Base-by-base conservation (phyloP, 805 yeast genomes). In the Zygoascus flipseniorum region DNA sequence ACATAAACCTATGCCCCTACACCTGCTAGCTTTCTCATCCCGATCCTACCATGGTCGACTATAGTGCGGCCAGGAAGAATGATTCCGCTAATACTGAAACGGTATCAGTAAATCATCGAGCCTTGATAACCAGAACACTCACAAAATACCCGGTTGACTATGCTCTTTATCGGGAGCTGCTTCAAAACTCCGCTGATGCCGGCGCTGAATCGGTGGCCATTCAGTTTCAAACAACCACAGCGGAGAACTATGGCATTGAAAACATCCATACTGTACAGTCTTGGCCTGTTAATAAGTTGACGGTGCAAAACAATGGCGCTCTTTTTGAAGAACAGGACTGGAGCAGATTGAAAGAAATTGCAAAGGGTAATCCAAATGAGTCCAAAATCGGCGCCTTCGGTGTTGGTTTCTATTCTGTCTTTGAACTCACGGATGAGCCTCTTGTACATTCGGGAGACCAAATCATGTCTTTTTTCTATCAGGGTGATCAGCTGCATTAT, bases 361-460 rank as follows among this genome's bases (percentile, higher is more conserved):
- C 75, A 5, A 66, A 69, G 46, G 75, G 75, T 1, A 71, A 71
- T 56, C 75, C 75, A 6, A 72, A 71, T 48, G 75, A 72, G 52
- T 54, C 70, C 14, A 71, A 71, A 50, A 72, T 71, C 32, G 75
- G 75, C 11, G 75, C 75, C 1, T 71, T 71, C 55, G 75, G 75
- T 5, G 75, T 71, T 8, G 75, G 75, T 1, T 85, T 83, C 63
- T 86, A 86, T 66, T 78, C 85, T 1, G 80, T 86, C 43, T 90
- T 85, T 42, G 92, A 86, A 62, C 81, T 86, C 80, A 85, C 86
- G 56, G 89, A 86, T 62, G 89, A 85, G 63, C 92, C 95, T 2
- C 66, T 83, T 61, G 79, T 86, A 26, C 89, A 69, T 37, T 70
- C 74, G 2, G 75, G 75, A 3, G 47, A 54, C 16, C 55, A 62